Percentiles rank a stretch among this genome's conserved stretches.
phyloP scores from a whole-genome alignment of 768 basidiomycete genomes.

The Asterophora lycoperdoides region DNA sequence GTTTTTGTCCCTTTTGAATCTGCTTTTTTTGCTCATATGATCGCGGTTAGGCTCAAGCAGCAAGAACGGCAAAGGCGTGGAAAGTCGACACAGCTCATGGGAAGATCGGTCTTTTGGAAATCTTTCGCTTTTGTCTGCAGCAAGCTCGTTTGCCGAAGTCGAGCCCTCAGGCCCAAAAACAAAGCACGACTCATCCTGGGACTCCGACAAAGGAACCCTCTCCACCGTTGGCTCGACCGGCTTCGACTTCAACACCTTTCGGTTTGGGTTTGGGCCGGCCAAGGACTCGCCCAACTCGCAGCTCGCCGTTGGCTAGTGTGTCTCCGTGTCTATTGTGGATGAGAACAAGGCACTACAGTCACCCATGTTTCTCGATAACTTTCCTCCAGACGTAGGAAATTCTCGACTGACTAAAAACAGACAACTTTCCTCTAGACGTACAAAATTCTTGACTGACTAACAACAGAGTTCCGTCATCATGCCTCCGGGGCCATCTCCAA shows the following conservation, averaged over 20 bases:
- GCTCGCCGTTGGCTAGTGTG: conserved; percentile 70
- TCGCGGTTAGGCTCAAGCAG: background rate
- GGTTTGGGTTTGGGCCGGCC: conserved; percentile 51
- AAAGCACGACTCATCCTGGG: conserved; percentile 60
- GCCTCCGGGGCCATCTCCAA: too few relatives aligned
- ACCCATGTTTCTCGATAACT: too few relatives aligned
- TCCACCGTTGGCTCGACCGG: conserved; percentile 29
- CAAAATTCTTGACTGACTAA: too few relatives aligned
- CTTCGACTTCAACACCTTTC: conserved; percentile 32
- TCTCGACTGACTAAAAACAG: too few relatives aligned
- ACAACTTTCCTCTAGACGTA: too few relatives aligned
- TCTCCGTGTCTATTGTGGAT: conserved; percentile 41
- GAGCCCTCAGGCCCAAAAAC: conserved; percentile 29
- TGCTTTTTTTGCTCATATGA: background rate
- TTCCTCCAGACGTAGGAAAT: too few relatives aligned
- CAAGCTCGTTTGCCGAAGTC: conserved; percentile 49
- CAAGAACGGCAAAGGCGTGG: conserved; percentile 6
- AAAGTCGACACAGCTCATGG: conserved; percentile 14
- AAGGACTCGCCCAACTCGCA: conserved; percentile 62
- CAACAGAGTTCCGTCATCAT: too few relatives aligned
- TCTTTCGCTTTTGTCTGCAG: conserved; percentile 37
- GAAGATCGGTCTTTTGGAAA: conserved; percentile 30
- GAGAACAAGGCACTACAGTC: conserved; percentile 35
- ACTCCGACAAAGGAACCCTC: conserved; percentile 48
- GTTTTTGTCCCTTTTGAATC: background rate